Base-by-base conservation (phyloP, 257 asterid genomes). In the Solanum okadae region DNA sequence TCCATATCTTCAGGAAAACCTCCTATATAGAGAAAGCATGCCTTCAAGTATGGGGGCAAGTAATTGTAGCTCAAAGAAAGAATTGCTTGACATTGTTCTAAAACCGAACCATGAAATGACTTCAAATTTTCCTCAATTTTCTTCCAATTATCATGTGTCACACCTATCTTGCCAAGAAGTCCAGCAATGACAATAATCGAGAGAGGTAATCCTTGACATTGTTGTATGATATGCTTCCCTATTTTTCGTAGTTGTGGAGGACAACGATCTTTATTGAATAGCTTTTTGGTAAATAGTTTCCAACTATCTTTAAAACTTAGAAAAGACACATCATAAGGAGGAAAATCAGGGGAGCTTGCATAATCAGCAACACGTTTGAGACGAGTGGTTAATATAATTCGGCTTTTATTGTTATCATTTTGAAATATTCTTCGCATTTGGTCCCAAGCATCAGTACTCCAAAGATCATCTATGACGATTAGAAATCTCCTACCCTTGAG, bases 391-490 rank as follows among this genome's bases (percentile, higher is more conserved):
- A 88, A 1, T 46, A 88, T 35, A 12, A 88, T 76, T 84, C 83
- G 33, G 49, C 90, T 88, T 31, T 85, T 84, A 5, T 85, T 76
- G 52, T 68, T 14, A 11, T 88, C 88, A 40, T 85, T 44, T 61
- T 86, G 90, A 18, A 85, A 88, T n/a, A 70, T 59, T 15, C 16
- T 65, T 22, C 38, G 22, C 23, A 88, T 33, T 22, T 37, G 56
- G 29, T 22, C 56, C 90, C 89, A 86, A 22, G 89, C 85, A 27
- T 33, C 52, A 18, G 25, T 61, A 34, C 42, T 79, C 89, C 89
- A 86, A 23, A 89, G 7, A 59, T 89, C 90, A 86, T 89, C 90
- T 35, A 89, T 33, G 42, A 89, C 90, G 3, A 86, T 52, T 11
- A 89, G 46, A 38, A 78, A 89, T 46, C 89, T 79, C 27, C 29